Conservation (phyloP, 139 green algal genomes). For the Nannochloris sp. region DNA sequence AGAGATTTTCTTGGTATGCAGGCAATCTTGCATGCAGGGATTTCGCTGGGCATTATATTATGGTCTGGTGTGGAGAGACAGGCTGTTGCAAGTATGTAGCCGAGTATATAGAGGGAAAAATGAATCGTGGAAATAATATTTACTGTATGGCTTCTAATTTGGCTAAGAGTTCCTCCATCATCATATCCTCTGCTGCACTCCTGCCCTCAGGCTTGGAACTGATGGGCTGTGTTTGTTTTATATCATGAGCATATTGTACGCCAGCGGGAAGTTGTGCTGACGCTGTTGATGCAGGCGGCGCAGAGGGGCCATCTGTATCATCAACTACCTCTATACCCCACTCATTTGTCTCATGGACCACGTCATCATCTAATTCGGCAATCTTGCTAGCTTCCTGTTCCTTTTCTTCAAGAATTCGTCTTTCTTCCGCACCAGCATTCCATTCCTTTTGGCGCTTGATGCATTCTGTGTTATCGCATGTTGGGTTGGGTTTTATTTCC, state of each 20-base stretch:
- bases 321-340: conserved; percentile 67
- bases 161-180: no score
- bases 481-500: conserved; percentile 75
- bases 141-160: no score
- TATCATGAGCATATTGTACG: conserved; percentile 35
- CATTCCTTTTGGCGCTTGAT: conserved; percentile 48
- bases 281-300: background rate
- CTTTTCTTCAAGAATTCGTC: background rate
- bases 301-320: background rate
- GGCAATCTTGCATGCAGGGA: no score
- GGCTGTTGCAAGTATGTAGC: no score
- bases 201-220: no score
- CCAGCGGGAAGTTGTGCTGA: conserved; percentile 36
- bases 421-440: conserved; percentile 14
- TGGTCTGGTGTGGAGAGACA: no score
- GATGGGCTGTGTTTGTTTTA: no score
- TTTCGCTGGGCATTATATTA: no score
- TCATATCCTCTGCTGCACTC: no score
- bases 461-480: conserved; percentile 74
- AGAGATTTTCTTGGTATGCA: no score
- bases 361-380: conserved; percentile 28
- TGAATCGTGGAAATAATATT: no score
- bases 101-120: no score
- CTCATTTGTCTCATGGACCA: conserved; percentile 81
- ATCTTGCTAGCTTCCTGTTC: conserved; percentile 23